Evolutionary conservation across 2,329 filamentous ascomycete genomes (phyloP).

Genomic region (Epichloe uncinata): DNA sequence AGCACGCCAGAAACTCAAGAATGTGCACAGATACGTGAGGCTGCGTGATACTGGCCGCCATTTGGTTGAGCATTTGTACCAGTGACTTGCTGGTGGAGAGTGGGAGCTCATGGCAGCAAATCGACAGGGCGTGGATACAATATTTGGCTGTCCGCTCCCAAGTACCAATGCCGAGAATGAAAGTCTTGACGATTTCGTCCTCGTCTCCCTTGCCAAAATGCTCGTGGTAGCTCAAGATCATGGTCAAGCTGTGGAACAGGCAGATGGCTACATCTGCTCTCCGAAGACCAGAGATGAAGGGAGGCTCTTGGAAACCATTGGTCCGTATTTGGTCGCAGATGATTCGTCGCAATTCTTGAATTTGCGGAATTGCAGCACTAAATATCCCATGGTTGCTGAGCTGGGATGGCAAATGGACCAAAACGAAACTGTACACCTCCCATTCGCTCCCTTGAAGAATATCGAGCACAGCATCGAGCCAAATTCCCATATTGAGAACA

Average conservation of each 20-base stretch:
- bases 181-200: conserved; percentile 77
- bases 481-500: conserved; percentile 47
- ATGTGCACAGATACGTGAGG: conserved; percentile 87
- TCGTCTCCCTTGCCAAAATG: conserved; percentile 74
- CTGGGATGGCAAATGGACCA: conserved; percentile 77
- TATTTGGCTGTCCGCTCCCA: conserved; percentile 81
- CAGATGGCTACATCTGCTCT: conserved; percentile 83
- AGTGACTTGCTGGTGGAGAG: conserved; percentile 75
- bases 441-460: conserved; percentile 68
- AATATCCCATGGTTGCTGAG: conserved; percentile 85
- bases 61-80: conserved; percentile 76
- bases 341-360: conserved; percentile 61
- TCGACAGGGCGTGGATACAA: conserved; percentile 87
- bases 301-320: conserved; percentile 70
- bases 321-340: conserved; percentile 74
- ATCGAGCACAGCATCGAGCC: conserved; percentile 66
- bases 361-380: conserved; percentile 54
- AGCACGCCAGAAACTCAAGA: conserved; percentile 81
- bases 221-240: conserved; percentile 81
- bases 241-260: conserved; percentile 73
- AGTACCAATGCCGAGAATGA: conserved; percentile 70
- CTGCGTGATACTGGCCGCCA: conserved; percentile 93
- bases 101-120: conserved; percentile 91
- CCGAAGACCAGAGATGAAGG: conserved; percentile 61
- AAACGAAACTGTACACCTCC: conserved; percentile 84